A percentile compares a stretch with the other conserved stretches of the same genome.
Conservation (phyloP, 2,329 filamentous ascomycete genomes). For the Amesomyces nigricolor region DNA sequence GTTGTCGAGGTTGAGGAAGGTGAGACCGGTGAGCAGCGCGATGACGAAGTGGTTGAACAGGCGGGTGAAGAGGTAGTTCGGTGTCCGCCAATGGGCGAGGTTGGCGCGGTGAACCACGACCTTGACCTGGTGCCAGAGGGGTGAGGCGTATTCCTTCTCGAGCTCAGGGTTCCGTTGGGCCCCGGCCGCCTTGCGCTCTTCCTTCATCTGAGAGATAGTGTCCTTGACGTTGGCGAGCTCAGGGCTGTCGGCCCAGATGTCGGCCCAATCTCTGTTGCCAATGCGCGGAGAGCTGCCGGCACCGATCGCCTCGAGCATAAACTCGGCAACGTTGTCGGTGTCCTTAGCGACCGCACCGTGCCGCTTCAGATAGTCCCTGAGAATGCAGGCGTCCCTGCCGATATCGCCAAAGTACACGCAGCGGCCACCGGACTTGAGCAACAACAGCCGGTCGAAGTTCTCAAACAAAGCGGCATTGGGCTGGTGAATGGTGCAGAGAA, state of each 20-base stretch:
- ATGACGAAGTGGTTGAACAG: constrained; percentile 80
- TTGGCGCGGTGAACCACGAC: constrained; percentile 68
- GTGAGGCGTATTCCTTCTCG: constrained; percentile 77
- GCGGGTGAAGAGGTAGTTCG: constrained; percentile 84
- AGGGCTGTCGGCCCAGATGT: constrained; percentile 69
- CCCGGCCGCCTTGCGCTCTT: constrained; percentile 43
- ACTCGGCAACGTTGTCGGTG: constrained; percentile 62
- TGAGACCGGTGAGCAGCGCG: constrained; percentile 70
- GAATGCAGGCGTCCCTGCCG: constrained; percentile 63
- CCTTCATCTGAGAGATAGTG: constrained; percentile 62
- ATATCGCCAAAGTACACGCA: constrained; percentile 86
- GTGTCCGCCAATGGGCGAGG: constrained; percentile 75
- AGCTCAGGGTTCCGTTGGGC: constrained; percentile 43
- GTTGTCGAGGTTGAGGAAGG: constrained; percentile 71
- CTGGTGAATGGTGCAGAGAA: constrained; percentile 88
- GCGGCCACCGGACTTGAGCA: constrained; percentile 71
- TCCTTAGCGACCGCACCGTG: constrained; percentile 55
- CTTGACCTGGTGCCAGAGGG: constrained; percentile 71
- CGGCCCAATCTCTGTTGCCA: constrained; percentile 71
- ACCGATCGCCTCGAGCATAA: constrained; percentile 81
- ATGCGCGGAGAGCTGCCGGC: constrained; percentile 67
- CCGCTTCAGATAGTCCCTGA: constrained; percentile 59
- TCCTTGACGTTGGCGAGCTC: constrained; percentile 63
- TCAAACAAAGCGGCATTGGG: constrained; percentile 82
- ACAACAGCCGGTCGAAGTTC: constrained; percentile 76